Evolutionary conservation across 1,139 yeast species (phyloP), one percentile per base, ranked within the genome.

Genomic region (Yamadazyma triangularis): DNA sequence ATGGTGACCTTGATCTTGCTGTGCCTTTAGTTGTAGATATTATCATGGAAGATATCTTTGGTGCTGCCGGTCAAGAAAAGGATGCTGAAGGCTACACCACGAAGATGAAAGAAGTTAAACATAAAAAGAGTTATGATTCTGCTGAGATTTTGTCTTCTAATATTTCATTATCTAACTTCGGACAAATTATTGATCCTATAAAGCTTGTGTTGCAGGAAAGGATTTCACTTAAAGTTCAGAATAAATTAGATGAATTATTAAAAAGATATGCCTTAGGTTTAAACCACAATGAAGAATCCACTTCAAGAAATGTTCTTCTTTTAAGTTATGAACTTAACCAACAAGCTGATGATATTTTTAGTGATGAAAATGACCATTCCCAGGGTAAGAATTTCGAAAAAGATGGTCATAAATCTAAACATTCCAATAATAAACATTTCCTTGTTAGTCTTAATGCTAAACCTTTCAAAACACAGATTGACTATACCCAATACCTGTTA

Each of bases 11-110:
- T 29, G 91, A 88, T 53, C 83, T 77, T 14, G 72, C 83, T 14
- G 73, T 80, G 6, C 61, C 60, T 3, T 46, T 83, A 31, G 60
- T 89, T 12, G 79, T 82, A 40, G 79, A 76, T 16, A 67, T 88
- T 22, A 71, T 89, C 22, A 89, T 91, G 95, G 95, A 88, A 50
- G 96, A 91, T 49, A 74, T 79, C 3, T 89, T 91, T 57, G 99
- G 98, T 12, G 76, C 83, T 4, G 87, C 95, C 7, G 95, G 96
- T 23, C 82, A 82, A 49, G 98, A 91, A 51, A 91, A 93, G 53
- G 98, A 91, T 44, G 89, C 93, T 11, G 96, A 88, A 40, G 96
- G 89, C 16, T 91, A 91, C 50, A 77, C 75, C 31, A 80, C 87
- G 30, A 80, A 80, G 40, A 85, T 88, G 80, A 86, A 84, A 47